A percentile compares a stretch with the other conserved stretches of the same genome.
phyloP scores from a whole-genome alignment of 202 grass and related monocot species.

The Panicum hallii region DNA sequence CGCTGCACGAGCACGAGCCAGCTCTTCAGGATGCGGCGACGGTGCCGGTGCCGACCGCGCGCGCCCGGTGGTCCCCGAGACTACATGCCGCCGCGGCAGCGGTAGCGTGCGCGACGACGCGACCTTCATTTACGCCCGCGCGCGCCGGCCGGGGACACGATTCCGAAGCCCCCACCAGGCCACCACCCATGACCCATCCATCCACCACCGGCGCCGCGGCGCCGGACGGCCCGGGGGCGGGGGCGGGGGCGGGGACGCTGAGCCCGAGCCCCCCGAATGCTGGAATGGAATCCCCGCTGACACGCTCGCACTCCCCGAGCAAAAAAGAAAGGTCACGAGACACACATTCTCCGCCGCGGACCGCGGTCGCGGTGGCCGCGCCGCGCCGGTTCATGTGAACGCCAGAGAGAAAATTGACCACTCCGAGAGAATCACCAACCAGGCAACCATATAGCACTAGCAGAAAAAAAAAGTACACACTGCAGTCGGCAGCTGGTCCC shows the following conservation, averaged over 20 bases:
- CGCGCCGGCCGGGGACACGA: constrained; percentile 2
- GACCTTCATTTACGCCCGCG: not conserved
- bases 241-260: not conserved
- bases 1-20: not conserved
- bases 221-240: not conserved
- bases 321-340: not conserved
- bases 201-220: not conserved
- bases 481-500: not conserved
- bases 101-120: not conserved
- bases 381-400: not conserved
- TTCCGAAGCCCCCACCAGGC: not conserved
- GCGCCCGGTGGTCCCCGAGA: not conserved
- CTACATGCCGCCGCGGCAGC: not conserved
- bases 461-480: constrained; percentile 25
- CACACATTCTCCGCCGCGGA: constrained; percentile 48
- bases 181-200: not conserved
- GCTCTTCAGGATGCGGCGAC: not conserved
- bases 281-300: constrained; percentile 39
- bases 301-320: not conserved
- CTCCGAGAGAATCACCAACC: not conserved
- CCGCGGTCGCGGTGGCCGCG: constrained; percentile 2
- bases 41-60: not conserved
- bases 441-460: not conserved
- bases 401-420: not conserved
- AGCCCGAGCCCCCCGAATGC: constrained; percentile 20